Evolutionary conservation across 1,284 basidiomycete species (phyloP), one percentile per base, ranked within the genome.

Genomic region (Ceratobasidium papillatum): DNA sequence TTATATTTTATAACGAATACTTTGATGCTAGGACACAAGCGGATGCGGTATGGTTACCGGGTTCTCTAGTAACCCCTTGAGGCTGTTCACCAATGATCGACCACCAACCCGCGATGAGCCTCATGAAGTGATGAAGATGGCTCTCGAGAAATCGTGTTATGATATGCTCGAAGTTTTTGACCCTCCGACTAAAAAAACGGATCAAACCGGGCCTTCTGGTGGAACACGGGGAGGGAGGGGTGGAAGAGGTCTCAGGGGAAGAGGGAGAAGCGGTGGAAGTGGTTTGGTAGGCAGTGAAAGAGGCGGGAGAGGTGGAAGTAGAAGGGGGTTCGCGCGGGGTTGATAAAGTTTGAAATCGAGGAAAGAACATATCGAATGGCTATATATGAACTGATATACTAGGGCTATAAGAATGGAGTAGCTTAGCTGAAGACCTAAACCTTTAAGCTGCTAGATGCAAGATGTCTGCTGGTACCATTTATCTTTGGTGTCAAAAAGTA

Each of bases 31-130:
- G 66, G 66, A 69, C 27, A 58, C 66, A 11, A 82, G 85, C 78
- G 90, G 90, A 2, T 89, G 90, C 12, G 88, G 88, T 51, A 81
- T 92, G 78, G 84, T 92, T 82, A 90, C 86, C 78, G 91, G 90
- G 64, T 92, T 89, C 78, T 90, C 88, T 62, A 85, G 87, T n/a
- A 84, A 87, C 69, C 83, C 92, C 84, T 80, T 93, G 83, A 92
- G 92, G 84, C 85, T 89, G 74, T 92, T 92, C 79, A 86, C 91
- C 85, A 87, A 85, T 9, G 81, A 81, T 0, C 81, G 81, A n/a
- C 78, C 81, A 52, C 80, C 78, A 30, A 80, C 78, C 54, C 74
- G 76, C 34, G 62, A 75, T 14, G 45, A 45, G 19, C 71, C 64
- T 34, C 75, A 58, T 19, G 74, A 54, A 14, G 79, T 88, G 34